Evolutionary conservation across 169 alveolate genomes (phyloP), one percentile per base, ranked within the genome.

Genomic region (Sarcocystis neurona): DNA sequence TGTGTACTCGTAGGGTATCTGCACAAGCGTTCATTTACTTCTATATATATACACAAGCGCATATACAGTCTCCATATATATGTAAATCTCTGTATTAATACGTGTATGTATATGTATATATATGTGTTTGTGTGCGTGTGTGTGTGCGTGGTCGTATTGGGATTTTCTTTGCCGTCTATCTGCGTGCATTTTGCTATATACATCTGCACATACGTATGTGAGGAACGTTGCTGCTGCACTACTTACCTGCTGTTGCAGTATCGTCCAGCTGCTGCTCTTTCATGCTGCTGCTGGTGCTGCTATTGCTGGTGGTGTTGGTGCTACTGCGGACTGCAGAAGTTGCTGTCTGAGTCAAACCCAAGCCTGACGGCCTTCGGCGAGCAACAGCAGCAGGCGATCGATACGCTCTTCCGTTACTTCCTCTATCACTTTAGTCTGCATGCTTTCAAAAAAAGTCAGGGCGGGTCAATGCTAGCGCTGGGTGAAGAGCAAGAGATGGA

Each of bases 371-470:
- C 90, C 44, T 85, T 85, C 75, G 90, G 90, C 72, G 90, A 43
- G 15, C 70, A 66, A 41, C 90, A 85, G 44, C 90, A 85, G 72
- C 90, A 85, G 56, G 90, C 90, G 27, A 41, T 72, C 30, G 90
- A 85, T 43, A 85, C 90, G 0, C 75, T 85, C 34, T 85, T 85
- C 79, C 43, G 75, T 84, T 85, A 27, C 27, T 72, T 50, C 66
- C 56, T 84, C 6, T 79, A 32, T 46, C 39, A 23, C 48, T 79
- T 79, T 50, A 48, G 23, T 34, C 50, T 79, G 41, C 50, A 20
- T 50, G 87, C 75, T 20, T 79, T 37, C 47, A 39, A 47, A 0
- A 72, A 37, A 27, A 39, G 39, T n/a, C 82, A 72, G 56, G 56
- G 41, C 34, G 82, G 82, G 3, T 23, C 23, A 15, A 15, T 23